A percentile compares a stretch with the other conserved stretches of the same genome.
Evolutionary conservation across 1,139 yeast species (phyloP).

Genomic region (Taiozyma sp.): DNA sequence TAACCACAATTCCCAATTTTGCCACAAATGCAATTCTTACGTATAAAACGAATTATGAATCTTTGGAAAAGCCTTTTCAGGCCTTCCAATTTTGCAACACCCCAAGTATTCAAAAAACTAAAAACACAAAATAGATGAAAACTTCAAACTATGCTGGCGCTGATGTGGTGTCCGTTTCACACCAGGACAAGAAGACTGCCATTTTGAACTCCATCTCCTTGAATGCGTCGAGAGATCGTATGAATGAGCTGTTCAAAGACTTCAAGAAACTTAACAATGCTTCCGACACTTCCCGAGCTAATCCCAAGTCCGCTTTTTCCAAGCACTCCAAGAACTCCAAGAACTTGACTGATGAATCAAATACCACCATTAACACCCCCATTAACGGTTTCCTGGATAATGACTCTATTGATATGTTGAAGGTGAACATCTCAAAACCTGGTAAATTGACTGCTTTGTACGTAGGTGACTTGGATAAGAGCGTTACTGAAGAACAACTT

Average conservation of each 20-base stretch:
- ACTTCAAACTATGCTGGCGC: not conserved
- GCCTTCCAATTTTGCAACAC: not conserved
- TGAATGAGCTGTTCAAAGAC: conserved; percentile 21
- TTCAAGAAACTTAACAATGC: conserved; percentile 18
- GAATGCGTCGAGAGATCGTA: conserved; percentile 22
- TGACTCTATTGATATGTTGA: conserved; percentile 25
- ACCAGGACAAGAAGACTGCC: conserved; percentile 3
- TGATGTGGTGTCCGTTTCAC: not conserved
- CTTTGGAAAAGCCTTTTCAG: not conserved
- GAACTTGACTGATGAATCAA: not conserved
- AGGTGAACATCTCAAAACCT: conserved; percentile 13
- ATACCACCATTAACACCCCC: not conserved
- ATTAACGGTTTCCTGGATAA: conserved; percentile 15
- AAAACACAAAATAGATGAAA: not conserved
- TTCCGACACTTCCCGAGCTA: not conserved
- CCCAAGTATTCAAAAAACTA: not conserved
- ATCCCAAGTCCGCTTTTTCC: not conserved
- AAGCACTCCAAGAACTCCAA: not conserved
- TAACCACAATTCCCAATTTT: not conserved
- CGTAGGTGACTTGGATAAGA: conserved; percentile 42
- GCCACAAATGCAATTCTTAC: not conserved
- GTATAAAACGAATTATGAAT: not conserved
- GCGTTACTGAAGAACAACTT: conserved; percentile 36
- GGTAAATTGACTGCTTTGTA: conserved; percentile 31
- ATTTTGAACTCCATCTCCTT: conserved; percentile 19